These are phyloP conservation scores for Melastoma candidum DNA, from an alignment of 441 rosid genomes.

Conservation along the genomic window DNA sequence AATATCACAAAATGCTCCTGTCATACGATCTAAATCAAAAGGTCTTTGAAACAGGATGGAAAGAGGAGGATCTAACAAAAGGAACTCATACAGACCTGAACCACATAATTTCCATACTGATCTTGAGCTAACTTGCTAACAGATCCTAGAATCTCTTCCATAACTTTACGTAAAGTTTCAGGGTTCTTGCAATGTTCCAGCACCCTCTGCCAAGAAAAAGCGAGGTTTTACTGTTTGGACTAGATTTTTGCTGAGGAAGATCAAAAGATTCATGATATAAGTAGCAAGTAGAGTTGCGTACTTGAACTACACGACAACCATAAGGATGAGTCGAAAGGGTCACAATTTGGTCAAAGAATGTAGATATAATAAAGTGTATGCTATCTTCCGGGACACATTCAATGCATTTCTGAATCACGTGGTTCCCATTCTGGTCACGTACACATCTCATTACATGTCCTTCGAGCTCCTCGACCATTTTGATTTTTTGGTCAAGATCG, in stretches of 20 bases:
- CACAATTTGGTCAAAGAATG: slow-evolving; percentile 72
- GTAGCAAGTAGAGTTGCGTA: slow-evolving; percentile 12
- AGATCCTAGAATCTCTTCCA: slow-evolving; percentile 71
- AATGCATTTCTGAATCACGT: slow-evolving; percentile 77
- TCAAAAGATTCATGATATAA: slow-evolving; percentile 1
- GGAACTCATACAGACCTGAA: slow-evolving; percentile 43
- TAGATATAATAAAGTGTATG: slow-evolving; percentile 54
- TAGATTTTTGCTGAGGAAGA: not conserved
- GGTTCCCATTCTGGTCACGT: slow-evolving; percentile 92
- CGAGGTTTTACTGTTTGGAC: slow-evolving; percentile 4
- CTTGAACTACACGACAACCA: slow-evolving; percentile 93
- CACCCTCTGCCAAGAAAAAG: slow-evolving; percentile 53
- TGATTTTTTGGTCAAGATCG: slow-evolving; percentile 72
- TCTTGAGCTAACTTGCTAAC: slow-evolving; percentile 82
- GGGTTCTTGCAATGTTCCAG: slow-evolving; percentile 65
- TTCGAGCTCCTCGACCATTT: slow-evolving; percentile 84
- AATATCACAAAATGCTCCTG: too few relatives aligned
- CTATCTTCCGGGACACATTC: slow-evolving; percentile 82
- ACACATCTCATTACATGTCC: slow-evolving; percentile 78
- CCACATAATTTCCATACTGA: slow-evolving; percentile 88
- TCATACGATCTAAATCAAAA: too few relatives aligned
- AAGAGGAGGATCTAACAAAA: too few relatives aligned
- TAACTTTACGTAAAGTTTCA: slow-evolving; percentile 60
- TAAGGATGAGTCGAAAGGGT: slow-evolving; percentile 79
- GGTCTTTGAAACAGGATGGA: too few relatives aligned